These are phyloP conservation scores for Xanthoparmelia taractica DNA, from an alignment of 495 filamentous ascomycete genomes.

Conservation along the genomic window DNA sequence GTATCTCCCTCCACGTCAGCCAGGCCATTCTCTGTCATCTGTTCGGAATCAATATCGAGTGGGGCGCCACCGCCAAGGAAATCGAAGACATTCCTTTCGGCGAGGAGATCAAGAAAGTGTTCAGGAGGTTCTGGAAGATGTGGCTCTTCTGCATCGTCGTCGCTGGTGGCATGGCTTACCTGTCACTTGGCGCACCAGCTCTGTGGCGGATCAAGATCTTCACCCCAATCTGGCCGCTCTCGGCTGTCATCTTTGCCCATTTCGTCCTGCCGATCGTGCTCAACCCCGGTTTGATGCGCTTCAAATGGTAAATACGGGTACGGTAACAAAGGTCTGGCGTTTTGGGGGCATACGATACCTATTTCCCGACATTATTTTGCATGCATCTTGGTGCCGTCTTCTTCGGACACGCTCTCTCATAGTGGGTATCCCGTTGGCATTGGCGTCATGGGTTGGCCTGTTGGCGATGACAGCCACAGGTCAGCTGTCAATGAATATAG, in stretches of 20 bases:
- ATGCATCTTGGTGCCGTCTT: background rate
- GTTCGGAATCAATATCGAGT: slow-evolving; percentile 41
- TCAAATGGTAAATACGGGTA: slow-evolving; percentile 47
- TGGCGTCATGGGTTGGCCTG: background rate
- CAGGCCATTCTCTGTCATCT: slow-evolving; percentile 42
- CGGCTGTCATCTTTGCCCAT: slow-evolving; percentile 45
- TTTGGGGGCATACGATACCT: background rate
- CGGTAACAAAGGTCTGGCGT: background rate
- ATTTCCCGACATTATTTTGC: background rate
- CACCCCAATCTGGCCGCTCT: slow-evolving; percentile 52
- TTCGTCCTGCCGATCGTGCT: slow-evolving; percentile 53
- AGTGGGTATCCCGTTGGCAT: background rate
- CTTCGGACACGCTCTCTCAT: slow-evolving; percentile 2
- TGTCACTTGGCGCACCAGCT: slow-evolving; percentile 38
- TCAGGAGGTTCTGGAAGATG: slow-evolving; percentile 52
- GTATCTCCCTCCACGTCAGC: slow-evolving; percentile 39
- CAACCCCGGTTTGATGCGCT: slow-evolving; percentile 60
- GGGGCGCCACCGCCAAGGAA: slow-evolving; percentile 51
- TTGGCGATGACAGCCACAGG: slow-evolving; percentile 4
- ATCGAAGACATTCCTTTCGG: slow-evolving; percentile 53
- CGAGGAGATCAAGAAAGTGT: slow-evolving; percentile 48
- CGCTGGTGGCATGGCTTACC: slow-evolving; percentile 41
- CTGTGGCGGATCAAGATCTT: slow-evolving; percentile 51
- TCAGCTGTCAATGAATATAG: slow-evolving; percentile 1
- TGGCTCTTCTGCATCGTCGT: slow-evolving; percentile 46